These are phyloP conservation scores for Aspergillus melleus DNA, from an alignment of 2,329 filamentous ascomycete genomes.

Conservation along the genomic window DNA sequence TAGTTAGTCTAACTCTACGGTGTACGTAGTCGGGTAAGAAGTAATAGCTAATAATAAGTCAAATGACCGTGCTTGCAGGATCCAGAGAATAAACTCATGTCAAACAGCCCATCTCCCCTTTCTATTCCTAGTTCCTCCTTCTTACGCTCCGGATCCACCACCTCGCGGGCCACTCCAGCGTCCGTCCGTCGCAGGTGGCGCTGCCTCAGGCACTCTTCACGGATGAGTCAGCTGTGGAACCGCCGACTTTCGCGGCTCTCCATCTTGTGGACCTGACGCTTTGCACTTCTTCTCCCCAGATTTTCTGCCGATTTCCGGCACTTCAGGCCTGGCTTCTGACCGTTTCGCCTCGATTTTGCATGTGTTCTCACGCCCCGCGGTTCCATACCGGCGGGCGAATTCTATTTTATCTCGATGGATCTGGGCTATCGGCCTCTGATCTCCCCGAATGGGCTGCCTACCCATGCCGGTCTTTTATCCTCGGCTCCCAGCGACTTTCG, in stretches of 20 bases:
- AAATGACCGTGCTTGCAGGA: too few relatives aligned
- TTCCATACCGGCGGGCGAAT: slow-evolving; percentile 30
- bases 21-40: too few relatives aligned
- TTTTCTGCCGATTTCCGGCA: slow-evolving; percentile 44
- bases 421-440: slow-evolving; percentile 36
- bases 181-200: too few relatives aligned
- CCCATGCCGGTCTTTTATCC: slow-evolving; percentile 28
- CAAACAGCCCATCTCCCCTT: too few relatives aligned
- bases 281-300: slow-evolving; percentile 8
- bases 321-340: slow-evolving; percentile 20
- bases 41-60: too few relatives aligned
- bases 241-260: slow-evolving; percentile 29
- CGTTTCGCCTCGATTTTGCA: slow-evolving; percentile 20
- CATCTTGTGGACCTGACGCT: too few relatives aligned
- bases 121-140: too few relatives aligned
- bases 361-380: slow-evolving; percentile 24
- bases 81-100: too few relatives aligned
- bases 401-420: slow-evolving; percentile 35
- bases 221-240: slow-evolving; percentile 20
- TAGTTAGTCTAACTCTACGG: too few relatives aligned
- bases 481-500: slow-evolving; percentile 35
- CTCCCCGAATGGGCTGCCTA: slow-evolving; percentile 34
- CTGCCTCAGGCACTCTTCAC: background rate
- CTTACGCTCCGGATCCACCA: too few relatives aligned
- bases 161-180: too few relatives aligned